Base-by-base conservation (phyloP, 495 filamentous ascomycete species). In the Bryoglossum gracile region DNA sequence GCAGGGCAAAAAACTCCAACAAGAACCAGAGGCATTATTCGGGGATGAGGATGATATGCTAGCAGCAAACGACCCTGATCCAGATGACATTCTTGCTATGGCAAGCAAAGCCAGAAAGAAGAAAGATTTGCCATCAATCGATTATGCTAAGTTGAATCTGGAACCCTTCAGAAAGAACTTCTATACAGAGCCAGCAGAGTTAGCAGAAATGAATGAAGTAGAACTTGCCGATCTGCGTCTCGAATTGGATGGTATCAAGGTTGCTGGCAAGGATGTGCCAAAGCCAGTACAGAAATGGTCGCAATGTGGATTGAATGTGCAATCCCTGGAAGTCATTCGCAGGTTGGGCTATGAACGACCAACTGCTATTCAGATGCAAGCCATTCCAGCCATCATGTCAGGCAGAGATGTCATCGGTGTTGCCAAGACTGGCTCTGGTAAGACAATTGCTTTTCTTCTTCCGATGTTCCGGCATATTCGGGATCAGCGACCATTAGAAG, bases 391-490 rank as follows among this genome's bases (percentile, higher is more conserved):
- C 6, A 89, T 95, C 53, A 95, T 95, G 87, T 92, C 91, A 28
- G 94, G 94, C 13, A 82, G 89, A 56, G 91, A 99, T 70, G 83
- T 96, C 11, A 94, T 97, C 52, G 92, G 91, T 55, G 86, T 97
- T 34, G 94, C 94, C 2, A 97, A 97, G 65, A 99, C 94, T 16
- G 94, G 94, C 3, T 97, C 94, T n/a, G 94, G 94, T 55, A 99
- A 99, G 65, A 99, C 94, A 1, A 82, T 95, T 54, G 92, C 94
- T 19, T 99, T 95, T 60, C 65, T 91, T 11, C 74, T 99, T 14
- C 92, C 92, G 16, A 94, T 97, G 86, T 95, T 97, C 59, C 80
- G 92, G 17, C 92, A 99, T 61, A 94, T 99, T 68, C 94, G 90
- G 59, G 92, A 97, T 60, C 92, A 99, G 59, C 70, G 80, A 38